Conservation (phyloP, 345 rosid genomes). For the Fremontodendron californicum region DNA sequence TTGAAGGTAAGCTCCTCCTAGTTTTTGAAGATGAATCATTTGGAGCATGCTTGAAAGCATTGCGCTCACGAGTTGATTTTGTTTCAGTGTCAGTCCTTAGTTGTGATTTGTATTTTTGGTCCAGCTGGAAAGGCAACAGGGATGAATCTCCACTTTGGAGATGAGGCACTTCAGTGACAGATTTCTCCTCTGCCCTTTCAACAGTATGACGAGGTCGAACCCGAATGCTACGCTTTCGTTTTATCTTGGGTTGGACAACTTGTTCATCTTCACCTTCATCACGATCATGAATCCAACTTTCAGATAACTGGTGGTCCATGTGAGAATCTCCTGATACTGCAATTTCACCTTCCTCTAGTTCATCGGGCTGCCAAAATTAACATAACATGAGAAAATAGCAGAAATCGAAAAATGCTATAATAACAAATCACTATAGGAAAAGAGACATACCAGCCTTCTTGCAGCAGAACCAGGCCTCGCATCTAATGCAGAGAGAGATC, state of each 20-base stretch:
- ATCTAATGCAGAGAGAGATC: constrained; percentile 94
- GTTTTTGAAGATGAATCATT: constrained; percentile 58
- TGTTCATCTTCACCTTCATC: constrained; percentile 98
- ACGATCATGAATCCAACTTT: constrained; percentile 90
- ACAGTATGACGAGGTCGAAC: constrained; percentile 73
- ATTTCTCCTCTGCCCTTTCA: constrained; percentile 64
- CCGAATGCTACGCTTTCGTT: constrained; percentile 91
- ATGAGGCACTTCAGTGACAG: constrained; percentile 40
- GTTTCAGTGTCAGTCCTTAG: constrained; percentile 50
- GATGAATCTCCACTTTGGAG: constrained; percentile 55
- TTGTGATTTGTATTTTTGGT: constrained; percentile 60
- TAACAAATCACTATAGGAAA: constrained; percentile 3
- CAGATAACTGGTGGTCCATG: constrained; percentile 84
- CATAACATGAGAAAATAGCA: constrained; percentile 24
- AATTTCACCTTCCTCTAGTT: constrained; percentile 97
- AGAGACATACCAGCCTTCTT: constrained; percentile 65
- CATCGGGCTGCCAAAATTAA: constrained; percentile 64
- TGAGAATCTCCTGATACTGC: constrained; percentile 91
- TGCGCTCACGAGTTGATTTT: constrained; percentile 34
- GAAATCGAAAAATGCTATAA: constrained; percentile 1
- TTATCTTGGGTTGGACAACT: constrained; percentile 94
- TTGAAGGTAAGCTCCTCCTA: constrained; percentile 55
- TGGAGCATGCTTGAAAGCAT: constrained; percentile 56
- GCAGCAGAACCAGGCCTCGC: constrained; percentile 80
- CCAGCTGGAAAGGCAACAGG: constrained; percentile 44